phyloP scores from a whole-genome alignment of 202 grass and related monocot genomes.

The Digitaria exilis region DNA sequence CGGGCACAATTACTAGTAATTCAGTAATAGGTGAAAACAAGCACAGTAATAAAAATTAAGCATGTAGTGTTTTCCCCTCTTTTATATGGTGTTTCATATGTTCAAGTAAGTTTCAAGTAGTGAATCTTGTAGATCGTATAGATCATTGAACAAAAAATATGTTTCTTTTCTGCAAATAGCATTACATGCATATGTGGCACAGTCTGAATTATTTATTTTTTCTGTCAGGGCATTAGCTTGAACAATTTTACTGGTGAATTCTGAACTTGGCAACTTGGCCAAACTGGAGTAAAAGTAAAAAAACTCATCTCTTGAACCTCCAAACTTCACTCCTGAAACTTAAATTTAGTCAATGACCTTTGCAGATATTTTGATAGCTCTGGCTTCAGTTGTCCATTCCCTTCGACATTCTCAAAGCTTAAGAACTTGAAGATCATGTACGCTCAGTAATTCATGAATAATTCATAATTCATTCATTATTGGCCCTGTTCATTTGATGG shows the following conservation, averaged over 20 bases:
- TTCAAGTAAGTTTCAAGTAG: background rate
- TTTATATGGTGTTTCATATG: background rate
- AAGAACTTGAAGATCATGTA: conserved; percentile 54
- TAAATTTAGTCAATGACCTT: background rate
- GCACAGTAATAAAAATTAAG: background rate
- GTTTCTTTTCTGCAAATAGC: background rate
- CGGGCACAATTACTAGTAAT: too few relatives aligned
- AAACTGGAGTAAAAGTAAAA: conserved; percentile 62
- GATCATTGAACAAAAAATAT: too few relatives aligned
- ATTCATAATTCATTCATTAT: conserved; percentile 16
- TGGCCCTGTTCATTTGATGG: too few relatives aligned
- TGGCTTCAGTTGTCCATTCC: conserved; percentile 65
- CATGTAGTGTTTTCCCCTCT: background rate
- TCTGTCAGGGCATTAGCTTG: conserved; percentile 48
- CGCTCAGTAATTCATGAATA: conserved; percentile 28
- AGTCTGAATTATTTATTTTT: background rate
- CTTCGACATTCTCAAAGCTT: conserved; percentile 54
- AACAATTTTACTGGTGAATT: conserved; percentile 63
- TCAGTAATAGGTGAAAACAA: background rate
- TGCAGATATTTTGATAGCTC: conserved; percentile 52
- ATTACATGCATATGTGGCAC: background rate
- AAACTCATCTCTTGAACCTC: background rate
- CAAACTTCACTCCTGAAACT: conserved; percentile 4
- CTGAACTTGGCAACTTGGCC: conserved; percentile 55
- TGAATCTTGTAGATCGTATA: background rate